Percentiles rank a stretch among this genome's conserved stretches.
Evolutionary conservation across 1,284 basidiomycete species (phyloP).

Genomic region (Pascua guehoae): DNA sequence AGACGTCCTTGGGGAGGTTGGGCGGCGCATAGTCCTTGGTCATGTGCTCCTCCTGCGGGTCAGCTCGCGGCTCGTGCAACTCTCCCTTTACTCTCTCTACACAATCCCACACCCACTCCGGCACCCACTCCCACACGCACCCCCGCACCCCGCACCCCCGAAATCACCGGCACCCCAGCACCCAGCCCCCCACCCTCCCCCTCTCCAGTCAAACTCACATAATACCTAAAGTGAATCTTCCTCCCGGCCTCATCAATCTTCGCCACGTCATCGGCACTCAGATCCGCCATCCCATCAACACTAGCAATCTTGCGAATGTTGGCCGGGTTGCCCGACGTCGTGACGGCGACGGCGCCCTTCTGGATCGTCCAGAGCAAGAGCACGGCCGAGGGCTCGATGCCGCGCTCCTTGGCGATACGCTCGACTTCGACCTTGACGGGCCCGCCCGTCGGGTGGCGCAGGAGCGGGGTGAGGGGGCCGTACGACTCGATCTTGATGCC

Average conservation of each 20-base stretch:
- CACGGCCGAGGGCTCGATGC: slow-evolving; percentile 57
- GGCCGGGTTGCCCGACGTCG: slow-evolving; percentile 63
- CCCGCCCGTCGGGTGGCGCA: slow-evolving; percentile 55
- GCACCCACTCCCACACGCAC: no score
- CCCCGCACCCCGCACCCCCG: not conserved
- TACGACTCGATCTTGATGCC: slow-evolving; percentile 65
- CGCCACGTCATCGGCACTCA: slow-evolving; percentile 61
- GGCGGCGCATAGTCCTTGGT: slow-evolving; percentile 40
- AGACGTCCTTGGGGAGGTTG: slow-evolving; percentile 31
- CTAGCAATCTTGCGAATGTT: slow-evolving; percentile 63
- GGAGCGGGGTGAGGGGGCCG: slow-evolving; percentile 57
- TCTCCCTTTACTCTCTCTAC: no score
- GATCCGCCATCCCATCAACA: slow-evolving; percentile 57
- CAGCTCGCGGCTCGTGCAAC: no score
- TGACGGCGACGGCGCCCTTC: slow-evolving; percentile 60
- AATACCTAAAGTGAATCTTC: slow-evolving; percentile 57
- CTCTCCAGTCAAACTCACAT: slow-evolving; percentile 10
- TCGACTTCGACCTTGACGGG: slow-evolving; percentile 57
- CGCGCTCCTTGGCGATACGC: slow-evolving; percentile 47
- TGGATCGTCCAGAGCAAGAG: slow-evolving; percentile 62
- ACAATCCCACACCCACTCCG: no score
- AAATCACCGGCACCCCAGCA: no score
- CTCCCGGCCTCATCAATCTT: slow-evolving; percentile 61
- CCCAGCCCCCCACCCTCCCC: not conserved
- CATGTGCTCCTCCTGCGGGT: slow-evolving; percentile 36